phyloP scores from a whole-genome alignment of 129 eudicot species.

The Tagetes erecta region DNA sequence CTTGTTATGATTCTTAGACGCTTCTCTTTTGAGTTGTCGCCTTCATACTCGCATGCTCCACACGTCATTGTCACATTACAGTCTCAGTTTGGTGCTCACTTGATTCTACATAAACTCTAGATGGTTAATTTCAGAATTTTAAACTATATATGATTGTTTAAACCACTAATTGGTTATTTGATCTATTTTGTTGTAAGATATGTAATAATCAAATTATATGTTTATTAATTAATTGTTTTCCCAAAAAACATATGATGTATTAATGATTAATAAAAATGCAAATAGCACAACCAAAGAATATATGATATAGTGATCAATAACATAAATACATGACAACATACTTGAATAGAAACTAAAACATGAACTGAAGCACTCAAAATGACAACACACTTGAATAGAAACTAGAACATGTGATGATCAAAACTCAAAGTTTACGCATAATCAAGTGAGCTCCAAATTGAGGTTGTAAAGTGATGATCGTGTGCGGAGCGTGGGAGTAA shows the following conservation, averaged over 20 bases:
- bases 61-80: slow-evolving; percentile 22
- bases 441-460: slow-evolving; percentile 38
- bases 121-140: no score
- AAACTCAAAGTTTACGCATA: not conserved
- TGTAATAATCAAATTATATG: slow-evolving; percentile 5
- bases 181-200: not conserved
- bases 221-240: not conserved
- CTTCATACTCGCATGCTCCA: slow-evolving; percentile 38
- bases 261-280: no score
- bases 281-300: no score
- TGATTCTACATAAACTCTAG: slow-evolving; percentile 12
- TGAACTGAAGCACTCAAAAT: no score
- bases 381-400: no score
- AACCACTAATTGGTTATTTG: not conserved
- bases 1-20: slow-evolving; percentile 32
- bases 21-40: slow-evolving; percentile 41
- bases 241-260: no score
- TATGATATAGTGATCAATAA: no score
- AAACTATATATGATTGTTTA: not conserved
- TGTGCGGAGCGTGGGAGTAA: slow-evolving; percentile 36
- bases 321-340: no score
- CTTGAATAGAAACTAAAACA: no score
- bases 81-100: slow-evolving; percentile 42
- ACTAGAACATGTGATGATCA: no score
- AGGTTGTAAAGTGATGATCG: slow-evolving; percentile 32